These are phyloP conservation scores for Murraya paniculata DNA, from an alignment of 345 rosid genomes.

Conservation along the genomic window DNA sequence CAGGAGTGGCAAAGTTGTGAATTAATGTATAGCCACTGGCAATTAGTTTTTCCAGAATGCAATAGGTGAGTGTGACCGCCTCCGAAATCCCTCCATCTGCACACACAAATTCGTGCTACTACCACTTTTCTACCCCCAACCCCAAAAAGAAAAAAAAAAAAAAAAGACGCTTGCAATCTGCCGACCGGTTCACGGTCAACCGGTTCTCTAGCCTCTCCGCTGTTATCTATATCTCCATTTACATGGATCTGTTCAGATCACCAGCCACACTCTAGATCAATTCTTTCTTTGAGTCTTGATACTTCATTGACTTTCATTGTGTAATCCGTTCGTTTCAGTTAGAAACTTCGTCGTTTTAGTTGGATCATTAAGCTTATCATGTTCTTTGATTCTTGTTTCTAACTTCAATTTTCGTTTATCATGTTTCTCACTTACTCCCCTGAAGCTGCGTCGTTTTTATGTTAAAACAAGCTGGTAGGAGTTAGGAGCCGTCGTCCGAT, in stretches of 20 bases:
- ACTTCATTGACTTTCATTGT: neutral
- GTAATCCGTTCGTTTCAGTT: neutral
- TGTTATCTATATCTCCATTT: neutral
- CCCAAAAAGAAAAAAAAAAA: neutral
- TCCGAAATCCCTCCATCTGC: slow-evolving; percentile 4
- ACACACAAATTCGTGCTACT: neutral
- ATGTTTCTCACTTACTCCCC: neutral
- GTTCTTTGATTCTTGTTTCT: neutral
- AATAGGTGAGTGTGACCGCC: neutral
- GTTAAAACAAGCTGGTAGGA: neutral
- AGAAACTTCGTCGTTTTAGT: neutral
- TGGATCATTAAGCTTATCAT: neutral
- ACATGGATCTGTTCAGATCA: slow-evolving; percentile 18
- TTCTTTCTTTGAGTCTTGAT: neutral
- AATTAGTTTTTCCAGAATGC: neutral
- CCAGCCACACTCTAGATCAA: neutral
- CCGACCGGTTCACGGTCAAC: slow-evolving; percentile 1
- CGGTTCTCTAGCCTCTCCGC: neutral
- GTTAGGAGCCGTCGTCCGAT: neutral
- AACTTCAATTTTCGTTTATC: neutral
- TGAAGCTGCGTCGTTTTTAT: neutral
- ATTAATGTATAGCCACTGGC: neutral
- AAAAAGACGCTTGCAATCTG: neutral
- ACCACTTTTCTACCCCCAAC: neutral
- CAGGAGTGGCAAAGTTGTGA: slow-evolving; percentile 13